Evolutionary conservation across 306 rosid species (phyloP).

Genomic region (Quercus dentata): DNA sequence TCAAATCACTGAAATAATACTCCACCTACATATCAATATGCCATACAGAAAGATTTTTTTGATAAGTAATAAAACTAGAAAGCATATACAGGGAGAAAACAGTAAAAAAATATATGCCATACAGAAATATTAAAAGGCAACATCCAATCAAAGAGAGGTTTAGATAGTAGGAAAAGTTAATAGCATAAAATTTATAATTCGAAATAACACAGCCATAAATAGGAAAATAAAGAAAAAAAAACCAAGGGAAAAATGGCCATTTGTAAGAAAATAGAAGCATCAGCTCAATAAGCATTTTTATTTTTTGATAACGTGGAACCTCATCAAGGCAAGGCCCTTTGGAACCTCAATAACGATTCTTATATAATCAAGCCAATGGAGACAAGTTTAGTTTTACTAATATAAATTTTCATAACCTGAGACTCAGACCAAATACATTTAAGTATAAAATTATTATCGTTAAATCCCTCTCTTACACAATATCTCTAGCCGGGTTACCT

Average conservation of each 20-base stretch:
- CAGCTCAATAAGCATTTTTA: not conserved
- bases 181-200: not conserved
- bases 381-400: no score
- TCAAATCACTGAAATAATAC: constrained; percentile 94
- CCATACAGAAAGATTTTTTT: not conserved
- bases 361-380: not conserved
- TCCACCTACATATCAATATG: constrained; percentile 69
- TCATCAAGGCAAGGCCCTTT: no score
- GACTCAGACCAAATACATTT: not conserved
- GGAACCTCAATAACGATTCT: not conserved
- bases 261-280: not conserved
- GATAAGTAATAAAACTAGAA: no score
- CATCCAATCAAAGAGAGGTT: constrained; percentile 8
- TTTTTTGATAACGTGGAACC: no score
- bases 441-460: not conserved
- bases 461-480: not conserved
- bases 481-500: not conserved
- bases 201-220: not conserved
- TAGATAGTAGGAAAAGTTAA: not conserved
- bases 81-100: no score
- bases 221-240: not conserved
- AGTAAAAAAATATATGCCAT: not conserved
- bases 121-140: constrained; percentile 20
- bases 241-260: not conserved
- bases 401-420: not conserved